phyloP scores from a whole-genome alignment of 371 early-diverging fungal species.

The Lichtheimia ramosa region DNA sequence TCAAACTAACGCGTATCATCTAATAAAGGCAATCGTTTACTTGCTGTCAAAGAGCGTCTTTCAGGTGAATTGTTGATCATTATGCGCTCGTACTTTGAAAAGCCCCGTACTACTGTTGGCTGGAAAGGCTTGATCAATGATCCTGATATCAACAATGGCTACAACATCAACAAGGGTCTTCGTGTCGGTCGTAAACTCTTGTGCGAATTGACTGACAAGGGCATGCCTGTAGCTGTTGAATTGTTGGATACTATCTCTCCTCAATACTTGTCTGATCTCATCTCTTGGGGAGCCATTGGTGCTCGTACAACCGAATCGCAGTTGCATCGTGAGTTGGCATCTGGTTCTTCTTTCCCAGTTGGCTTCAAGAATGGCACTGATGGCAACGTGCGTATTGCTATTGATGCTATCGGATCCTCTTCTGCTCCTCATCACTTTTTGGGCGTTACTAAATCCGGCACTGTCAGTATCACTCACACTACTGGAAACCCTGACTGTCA shows the following conservation, averaged over 20 bases:
- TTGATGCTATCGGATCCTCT: slow-evolving; percentile 92
- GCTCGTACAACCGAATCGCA: slow-evolving; percentile 94
- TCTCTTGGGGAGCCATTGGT: slow-evolving; percentile 95
- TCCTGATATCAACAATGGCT: slow-evolving; percentile 81
- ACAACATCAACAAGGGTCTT: slow-evolving; percentile 90
- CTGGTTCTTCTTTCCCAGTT: slow-evolving; percentile 91
- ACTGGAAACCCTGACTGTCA: slow-evolving; percentile 75
- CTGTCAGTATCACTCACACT: slow-evolving; percentile 88
- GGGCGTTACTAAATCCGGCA: slow-evolving; percentile 91
- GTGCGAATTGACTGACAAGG: slow-evolving; percentile 71
- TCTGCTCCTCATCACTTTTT: slow-evolving; percentile 87
- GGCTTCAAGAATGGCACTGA: slow-evolving; percentile 96
- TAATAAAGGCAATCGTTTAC: slow-evolving; percentile 34
- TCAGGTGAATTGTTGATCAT: slow-evolving; percentile 74
- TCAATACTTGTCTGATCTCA: slow-evolving; percentile 89
- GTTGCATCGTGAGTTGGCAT: slow-evolving; percentile 92
- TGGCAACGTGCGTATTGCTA: slow-evolving; percentile 84
- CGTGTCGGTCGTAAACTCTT: slow-evolving; percentile 82
- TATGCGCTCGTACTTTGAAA: slow-evolving; percentile 95
- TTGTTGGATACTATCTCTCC: slow-evolving; percentile 94
- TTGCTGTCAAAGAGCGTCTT: slow-evolving; percentile 56
- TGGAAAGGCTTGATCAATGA: slow-evolving; percentile 96
- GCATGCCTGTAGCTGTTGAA: slow-evolving; percentile 88
- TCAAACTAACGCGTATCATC: not conserved
- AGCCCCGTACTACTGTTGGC: slow-evolving; percentile 92